Evolutionary conservation across 495 filamentous ascomycete genomes (phyloP), one percentile per base, ranked within the genome.

Genomic region (Annulohypoxylon stygium): DNA sequence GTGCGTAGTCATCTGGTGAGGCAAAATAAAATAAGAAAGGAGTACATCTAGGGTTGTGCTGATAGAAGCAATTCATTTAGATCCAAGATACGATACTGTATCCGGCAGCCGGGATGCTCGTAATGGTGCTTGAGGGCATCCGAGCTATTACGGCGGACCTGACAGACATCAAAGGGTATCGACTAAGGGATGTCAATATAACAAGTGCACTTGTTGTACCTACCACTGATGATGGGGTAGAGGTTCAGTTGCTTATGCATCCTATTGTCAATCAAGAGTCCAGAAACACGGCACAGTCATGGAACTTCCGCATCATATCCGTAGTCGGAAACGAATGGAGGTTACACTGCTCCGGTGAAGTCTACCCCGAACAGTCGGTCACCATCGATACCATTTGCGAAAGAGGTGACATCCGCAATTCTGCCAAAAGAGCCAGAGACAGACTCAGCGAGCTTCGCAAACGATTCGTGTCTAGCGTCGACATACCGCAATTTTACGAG

Each of bases 41-140:
- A 9, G 1, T 39, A 12, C 7, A 39, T 39, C 2, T 39, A 39
- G 1, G 43, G 16, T 12, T 4, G 20, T 25, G 47, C 47, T 23
- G 6, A 20, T 6, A 10, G 18, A 9, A 6, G 18, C 1, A 2
- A 9, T 23, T 50, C 36, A 39, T 20, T 9, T 61, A 60, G 37
- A 76, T 76, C 47, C 66, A 70, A 0, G 64, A 64, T 0, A 77
- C 82, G 4, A 78, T 86, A 9, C 51, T 88, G 0, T 86, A 84
- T 53, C 85, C 86, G 0, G 75, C 66, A 1, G 81, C 85, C 2
- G 85, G 81, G 0, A 84, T 83, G 54, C 75, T 86, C 0, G 69
- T 76, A 0, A 86, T 88, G 83, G 80, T 70, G 0, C 74, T 82
- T 7, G 85, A 88, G 68, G 86, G 83, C 0, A 72, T 82, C 1